Percentiles rank a stretch among this genome's conserved stretches.
These are phyloP conservation scores for Sugiyamaella xylanicola DNA, from an alignment of 1,139 yeast genomes.

Conservation along the genomic window DNA sequence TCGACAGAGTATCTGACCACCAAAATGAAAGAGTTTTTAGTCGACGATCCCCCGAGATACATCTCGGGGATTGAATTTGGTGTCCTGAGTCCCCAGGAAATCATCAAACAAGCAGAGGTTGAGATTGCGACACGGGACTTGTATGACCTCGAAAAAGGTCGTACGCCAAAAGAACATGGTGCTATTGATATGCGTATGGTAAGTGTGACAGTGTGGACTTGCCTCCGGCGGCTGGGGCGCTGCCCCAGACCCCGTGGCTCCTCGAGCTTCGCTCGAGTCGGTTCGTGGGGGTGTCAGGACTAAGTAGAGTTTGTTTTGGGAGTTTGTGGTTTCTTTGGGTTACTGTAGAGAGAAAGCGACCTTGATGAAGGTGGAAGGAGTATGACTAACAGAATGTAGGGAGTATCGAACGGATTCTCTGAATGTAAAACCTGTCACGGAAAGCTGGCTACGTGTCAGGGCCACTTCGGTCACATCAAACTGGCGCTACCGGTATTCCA, in stretches of 20 bases:
- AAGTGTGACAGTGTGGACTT: too few species aligned
- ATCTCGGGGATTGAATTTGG: conserved; percentile 92
- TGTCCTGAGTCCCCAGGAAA: conserved; percentile 87
- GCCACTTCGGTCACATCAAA: conserved; percentile 95
- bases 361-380: too few species aligned
- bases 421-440: conserved; percentile 95
- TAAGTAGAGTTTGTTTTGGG: too few species aligned
- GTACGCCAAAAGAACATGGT: conserved; percentile 77
- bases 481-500: conserved; percentile 96
- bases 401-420: conserved; percentile 80
- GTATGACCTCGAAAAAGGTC: conserved; percentile 84
- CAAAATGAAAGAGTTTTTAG: conserved; percentile 69
- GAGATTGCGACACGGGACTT: conserved; percentile 91
- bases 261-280: too few species aligned
- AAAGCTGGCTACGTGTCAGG: conserved; percentile 90
- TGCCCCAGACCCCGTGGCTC: too few species aligned
- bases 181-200: conserved; percentile 87
- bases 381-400: conserved; percentile 45
- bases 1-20: background rate
- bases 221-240: too few species aligned
- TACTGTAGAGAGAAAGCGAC: too few species aligned
- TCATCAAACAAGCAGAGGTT: conserved; percentile 90
- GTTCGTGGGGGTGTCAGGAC: too few species aligned
- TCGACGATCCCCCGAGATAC: conserved; percentile 85
- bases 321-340: too few species aligned